Conservation (phyloP, 73 alveolate genomes). For the Tetrahymena malaccensis region DNA sequence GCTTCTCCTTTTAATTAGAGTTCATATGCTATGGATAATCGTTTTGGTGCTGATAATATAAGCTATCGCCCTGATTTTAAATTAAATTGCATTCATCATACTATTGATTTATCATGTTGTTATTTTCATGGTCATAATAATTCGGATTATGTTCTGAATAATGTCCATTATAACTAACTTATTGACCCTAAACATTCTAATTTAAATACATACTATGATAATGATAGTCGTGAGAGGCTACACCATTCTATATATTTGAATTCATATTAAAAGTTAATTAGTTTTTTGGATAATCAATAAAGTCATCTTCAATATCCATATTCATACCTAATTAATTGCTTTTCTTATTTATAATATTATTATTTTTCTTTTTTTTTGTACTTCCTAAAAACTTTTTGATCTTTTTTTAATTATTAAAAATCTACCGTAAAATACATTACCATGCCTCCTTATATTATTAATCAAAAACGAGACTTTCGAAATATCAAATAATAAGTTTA, state of each 20-base stretch:
- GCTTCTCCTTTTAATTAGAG: background rate
- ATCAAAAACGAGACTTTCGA: background rate
- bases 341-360: background rate
- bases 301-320: background rate
- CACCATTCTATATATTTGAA: background rate
- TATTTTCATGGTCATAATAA: background rate
- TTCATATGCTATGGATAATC: background rate
- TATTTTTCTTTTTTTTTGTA: background rate
- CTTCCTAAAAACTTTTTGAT: background rate
- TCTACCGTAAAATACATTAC: background rate
- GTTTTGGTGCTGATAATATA: background rate
- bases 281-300: background rate
- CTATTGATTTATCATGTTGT: background rate
- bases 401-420: background rate
- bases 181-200: background rate
- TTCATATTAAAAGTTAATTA: background rate
- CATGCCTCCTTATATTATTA: background rate
- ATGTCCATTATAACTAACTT: background rate
- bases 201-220: background rate
- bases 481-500: background rate
- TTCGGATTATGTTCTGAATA: background rate
- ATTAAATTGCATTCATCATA: background rate
- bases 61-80: background rate
- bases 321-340: background rate
- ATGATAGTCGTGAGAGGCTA: background rate